Evolutionary conservation across 768 basidiomycete species (phyloP).

Genomic region (Mycena rosella): DNA sequence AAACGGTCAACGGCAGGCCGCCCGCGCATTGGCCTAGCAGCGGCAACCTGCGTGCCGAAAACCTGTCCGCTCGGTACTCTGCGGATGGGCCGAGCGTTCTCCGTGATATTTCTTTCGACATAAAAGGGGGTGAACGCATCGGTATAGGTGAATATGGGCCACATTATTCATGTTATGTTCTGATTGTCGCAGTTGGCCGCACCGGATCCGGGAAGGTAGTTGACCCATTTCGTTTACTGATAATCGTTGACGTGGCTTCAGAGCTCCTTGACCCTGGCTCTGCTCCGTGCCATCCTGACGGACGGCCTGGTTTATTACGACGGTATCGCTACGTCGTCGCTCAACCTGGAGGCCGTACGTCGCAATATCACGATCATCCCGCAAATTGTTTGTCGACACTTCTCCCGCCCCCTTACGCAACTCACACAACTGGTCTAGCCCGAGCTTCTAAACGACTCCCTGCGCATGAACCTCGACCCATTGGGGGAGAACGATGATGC

Average conservation of each 20-base stretch:
- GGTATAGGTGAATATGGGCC: constrained; percentile 1
- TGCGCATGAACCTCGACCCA: constrained; percentile 59
- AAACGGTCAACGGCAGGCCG: constrained; percentile 57
- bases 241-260: constrained; percentile 34
- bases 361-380: constrained; percentile 60
- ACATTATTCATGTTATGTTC: not conserved
- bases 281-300: constrained; percentile 58
- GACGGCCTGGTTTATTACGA: constrained; percentile 58
- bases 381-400: constrained; percentile 44
- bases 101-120: constrained; percentile 45
- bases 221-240: constrained; percentile 49
- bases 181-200: constrained; percentile 49
- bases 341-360: constrained; percentile 61
- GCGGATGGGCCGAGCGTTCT: constrained; percentile 62
- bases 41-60: constrained; percentile 66
- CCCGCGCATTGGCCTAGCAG: constrained; percentile 78
- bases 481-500: constrained; percentile 57
- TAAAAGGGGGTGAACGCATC: constrained; percentile 54
- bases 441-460: constrained; percentile 52
- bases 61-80: constrained; percentile 69
- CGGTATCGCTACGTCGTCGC: constrained; percentile 49
- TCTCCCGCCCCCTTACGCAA: constrained; percentile 45
- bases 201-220: constrained; percentile 55
- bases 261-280: constrained; percentile 48
- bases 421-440: constrained; percentile 28